Conservation (phyloP, 352 stramenopile genomes). For the Poterioochromonas sp. region DNA sequence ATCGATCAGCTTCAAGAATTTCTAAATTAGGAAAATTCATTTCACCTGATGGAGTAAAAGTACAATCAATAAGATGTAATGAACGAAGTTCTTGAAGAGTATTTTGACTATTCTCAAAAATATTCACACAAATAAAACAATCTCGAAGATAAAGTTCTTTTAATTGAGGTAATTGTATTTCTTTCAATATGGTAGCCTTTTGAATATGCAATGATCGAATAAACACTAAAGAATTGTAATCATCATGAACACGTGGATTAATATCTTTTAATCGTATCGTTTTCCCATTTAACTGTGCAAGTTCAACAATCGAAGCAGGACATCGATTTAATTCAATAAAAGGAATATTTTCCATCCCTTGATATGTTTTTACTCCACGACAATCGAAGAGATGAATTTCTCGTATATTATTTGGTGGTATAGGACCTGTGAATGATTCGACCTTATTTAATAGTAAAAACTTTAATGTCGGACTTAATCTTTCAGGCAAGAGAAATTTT, state of each 20-base stretch:
- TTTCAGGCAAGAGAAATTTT: too few relatives aligned
- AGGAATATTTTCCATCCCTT: too few relatives aligned
- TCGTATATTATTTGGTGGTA: too few relatives aligned
- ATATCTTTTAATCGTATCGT: neutral
- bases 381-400: too few relatives aligned
- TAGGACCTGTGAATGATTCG: too few relatives aligned
- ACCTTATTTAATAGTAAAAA: too few relatives aligned
- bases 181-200: neutral
- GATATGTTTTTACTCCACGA: too few relatives aligned
- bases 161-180: conserved; percentile 10
- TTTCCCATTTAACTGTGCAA: neutral
- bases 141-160: neutral
- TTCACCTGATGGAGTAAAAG: neutral
- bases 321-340: too few relatives aligned
- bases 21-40: neutral
- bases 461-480: too few relatives aligned
- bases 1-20: conserved; percentile 1
- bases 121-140: neutral
- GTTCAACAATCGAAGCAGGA: too few relatives aligned
- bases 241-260: neutral
- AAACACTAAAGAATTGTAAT: conserved; percentile 1
- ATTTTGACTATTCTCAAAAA: neutral
- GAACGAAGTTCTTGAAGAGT: neutral
- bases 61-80: conserved; percentile 2
- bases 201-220: neutral